These are phyloP conservation scores for Sporisorium iseilematis-ciliati DNA, from an alignment of 1,284 basidiomycete species.

Conservation along the genomic window DNA sequence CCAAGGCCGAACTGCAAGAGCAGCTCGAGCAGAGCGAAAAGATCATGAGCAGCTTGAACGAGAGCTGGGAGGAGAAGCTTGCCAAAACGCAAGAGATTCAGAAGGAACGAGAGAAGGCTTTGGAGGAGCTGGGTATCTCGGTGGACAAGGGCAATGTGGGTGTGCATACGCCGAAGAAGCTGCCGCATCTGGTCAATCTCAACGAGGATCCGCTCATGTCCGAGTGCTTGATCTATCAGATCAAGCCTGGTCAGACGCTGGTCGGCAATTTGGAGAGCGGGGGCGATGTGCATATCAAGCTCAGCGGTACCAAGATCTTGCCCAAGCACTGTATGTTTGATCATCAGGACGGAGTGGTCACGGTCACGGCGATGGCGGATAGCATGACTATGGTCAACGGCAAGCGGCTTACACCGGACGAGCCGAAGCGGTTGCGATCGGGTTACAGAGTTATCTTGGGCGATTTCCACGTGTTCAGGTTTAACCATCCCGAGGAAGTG, in stretches of 20 bases:
- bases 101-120: slow-evolving; percentile 92
- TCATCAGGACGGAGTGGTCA: slow-evolving; percentile 86
- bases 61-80: slow-evolving; percentile 98
- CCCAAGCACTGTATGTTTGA: slow-evolving; percentile 93
- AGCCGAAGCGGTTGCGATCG: slow-evolving; percentile 76
- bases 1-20: slow-evolving; percentile 95
- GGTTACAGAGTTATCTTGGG: slow-evolving; percentile 97
- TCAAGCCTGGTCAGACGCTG: slow-evolving; percentile 86
- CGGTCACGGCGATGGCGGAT: slow-evolving; percentile 80
- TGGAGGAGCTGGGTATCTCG: slow-evolving; percentile 96
- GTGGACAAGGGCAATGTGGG: slow-evolving; percentile 96
- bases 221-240: slow-evolving; percentile 78
- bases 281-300: slow-evolving; percentile 76
- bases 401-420: slow-evolving; percentile 71
- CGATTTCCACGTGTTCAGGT: slow-evolving; percentile 96
- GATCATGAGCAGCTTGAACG: slow-evolving; percentile 93
- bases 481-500: slow-evolving; percentile 75
- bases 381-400: slow-evolving; percentile 91
- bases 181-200: slow-evolving; percentile 65
- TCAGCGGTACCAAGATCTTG: slow-evolving; percentile 91
- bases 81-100: slow-evolving; percentile 91
- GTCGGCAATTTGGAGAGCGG: slow-evolving; percentile 68
- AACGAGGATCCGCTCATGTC: slow-evolving; percentile 72
- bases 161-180: slow-evolving; percentile 95
- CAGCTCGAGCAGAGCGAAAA: slow-evolving; percentile 97